A percentile compares a stretch with the other conserved stretches of the same genome.
Conservation (phyloP, 768 basidiomycete species). For the Cantharellus cinnabarinus region DNA sequence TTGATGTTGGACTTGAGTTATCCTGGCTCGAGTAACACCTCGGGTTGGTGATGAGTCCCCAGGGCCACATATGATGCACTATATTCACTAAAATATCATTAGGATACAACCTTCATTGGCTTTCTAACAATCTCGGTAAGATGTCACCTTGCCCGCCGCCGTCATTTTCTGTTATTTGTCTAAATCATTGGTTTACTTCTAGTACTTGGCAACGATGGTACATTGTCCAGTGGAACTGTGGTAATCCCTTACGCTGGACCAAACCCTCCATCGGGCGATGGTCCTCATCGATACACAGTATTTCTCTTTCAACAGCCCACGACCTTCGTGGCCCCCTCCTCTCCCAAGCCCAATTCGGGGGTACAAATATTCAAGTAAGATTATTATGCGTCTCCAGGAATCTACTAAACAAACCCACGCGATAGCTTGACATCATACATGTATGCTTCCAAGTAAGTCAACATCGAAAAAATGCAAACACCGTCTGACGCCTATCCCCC, state of each 20-base stretch:
- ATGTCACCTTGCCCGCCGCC: background rate
- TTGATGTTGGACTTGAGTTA: slow-evolving; percentile 7
- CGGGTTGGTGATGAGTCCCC: background rate
- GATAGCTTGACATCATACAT: slow-evolving; percentile 3
- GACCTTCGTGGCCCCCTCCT: slow-evolving; percentile 9
- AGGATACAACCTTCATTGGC: slow-evolving; percentile 6
- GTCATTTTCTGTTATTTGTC: background rate
- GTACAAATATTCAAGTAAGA: slow-evolving; percentile 5
- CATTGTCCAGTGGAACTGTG: background rate
- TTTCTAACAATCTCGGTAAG: slow-evolving; percentile 7
- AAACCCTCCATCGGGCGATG: slow-evolving; percentile 5
- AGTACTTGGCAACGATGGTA: background rate
- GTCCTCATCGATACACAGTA: slow-evolving; percentile 10
- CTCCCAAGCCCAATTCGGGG: slow-evolving; percentile 2
- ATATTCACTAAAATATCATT: background rate
- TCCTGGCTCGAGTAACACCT: slow-evolving; percentile 3
- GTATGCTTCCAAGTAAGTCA: background rate
- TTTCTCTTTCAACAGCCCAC: slow-evolving; percentile 10
- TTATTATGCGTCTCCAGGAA: background rate
- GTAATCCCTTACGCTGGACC: background rate
- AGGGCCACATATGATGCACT: background rate
- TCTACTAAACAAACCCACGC: background rate
- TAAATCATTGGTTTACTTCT: background rate
- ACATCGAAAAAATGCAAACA: too few relatives aligned
- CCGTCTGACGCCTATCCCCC: too few relatives aligned